These are phyloP conservation scores for Pleurotus platypus DNA, from an alignment of 768 basidiomycete species.

Conservation along the genomic window DNA sequence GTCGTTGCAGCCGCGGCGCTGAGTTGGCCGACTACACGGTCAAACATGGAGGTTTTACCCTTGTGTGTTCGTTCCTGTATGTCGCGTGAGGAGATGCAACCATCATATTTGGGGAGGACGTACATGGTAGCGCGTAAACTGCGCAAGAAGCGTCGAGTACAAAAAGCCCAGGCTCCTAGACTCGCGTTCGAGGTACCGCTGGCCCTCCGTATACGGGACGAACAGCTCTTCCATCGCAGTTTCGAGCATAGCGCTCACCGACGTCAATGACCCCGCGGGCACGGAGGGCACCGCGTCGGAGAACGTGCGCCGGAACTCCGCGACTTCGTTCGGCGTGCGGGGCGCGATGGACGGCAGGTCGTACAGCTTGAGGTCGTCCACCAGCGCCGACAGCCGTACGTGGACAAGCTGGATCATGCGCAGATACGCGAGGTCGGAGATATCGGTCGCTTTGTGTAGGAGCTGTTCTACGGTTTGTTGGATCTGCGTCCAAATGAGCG, in stretches of 20 bases:
- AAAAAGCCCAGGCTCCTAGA: conserved; percentile 77
- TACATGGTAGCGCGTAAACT: conserved; percentile 90
- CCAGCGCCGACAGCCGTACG: conserved; percentile 66
- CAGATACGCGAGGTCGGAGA: conserved; percentile 88
- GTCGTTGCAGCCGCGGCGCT: conserved; percentile 71
- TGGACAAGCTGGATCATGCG: conserved; percentile 90
- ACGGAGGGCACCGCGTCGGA: conserved; percentile 40
- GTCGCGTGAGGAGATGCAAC: neutral
- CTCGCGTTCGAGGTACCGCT: conserved; percentile 89
- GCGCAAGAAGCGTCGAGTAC: conserved; percentile 65
- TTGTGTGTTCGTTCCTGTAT: conserved; percentile 56
- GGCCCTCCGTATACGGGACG: conserved; percentile 88
- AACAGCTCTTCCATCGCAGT: conserved; percentile 95
- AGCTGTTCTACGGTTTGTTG: conserved; percentile 95
- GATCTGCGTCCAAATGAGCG: conserved; percentile 49
- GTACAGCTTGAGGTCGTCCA: conserved; percentile 90
- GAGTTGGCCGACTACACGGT: conserved; percentile 88
- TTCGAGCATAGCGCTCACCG: conserved; percentile 88
- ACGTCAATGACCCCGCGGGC: conserved; percentile 44
- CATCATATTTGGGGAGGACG: conserved; percentile 17
- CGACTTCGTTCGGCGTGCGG: conserved; percentile 59
- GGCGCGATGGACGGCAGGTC: conserved; percentile 72
- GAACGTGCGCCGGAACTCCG: conserved; percentile 58
- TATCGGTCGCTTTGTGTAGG: conserved; percentile 64
- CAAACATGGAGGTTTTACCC: conserved; percentile 78